A percentile compares a stretch with the other conserved stretches of the same genome.
Evolutionary conservation across 495 filamentous ascomycete species (phyloP).

Genomic region (Penicillium soppii): DNA sequence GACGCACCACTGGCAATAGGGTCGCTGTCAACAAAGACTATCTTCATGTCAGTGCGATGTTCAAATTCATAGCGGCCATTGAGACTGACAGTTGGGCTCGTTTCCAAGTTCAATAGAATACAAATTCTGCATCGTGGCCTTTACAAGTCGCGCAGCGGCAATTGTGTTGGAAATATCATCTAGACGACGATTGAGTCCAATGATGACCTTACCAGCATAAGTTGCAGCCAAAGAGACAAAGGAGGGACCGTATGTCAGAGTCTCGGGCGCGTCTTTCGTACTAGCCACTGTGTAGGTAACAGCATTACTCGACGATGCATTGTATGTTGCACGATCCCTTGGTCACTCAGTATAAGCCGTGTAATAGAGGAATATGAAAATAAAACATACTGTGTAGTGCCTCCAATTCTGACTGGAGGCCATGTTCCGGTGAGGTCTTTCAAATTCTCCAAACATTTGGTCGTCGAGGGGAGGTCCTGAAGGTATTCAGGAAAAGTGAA

Average conservation of each 20-base stretch:
- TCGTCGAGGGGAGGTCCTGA: slow-evolving; percentile 52
- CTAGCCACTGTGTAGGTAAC: slow-evolving; percentile 57
- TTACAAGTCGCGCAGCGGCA: slow-evolving; percentile 49
- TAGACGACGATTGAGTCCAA: slow-evolving; percentile 58
- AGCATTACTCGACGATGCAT: slow-evolving; percentile 46
- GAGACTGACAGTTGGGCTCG: slow-evolving; percentile 55
- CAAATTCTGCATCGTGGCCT: slow-evolving; percentile 46
- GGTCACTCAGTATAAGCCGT: background rate
- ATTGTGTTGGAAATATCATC: slow-evolving; percentile 57
- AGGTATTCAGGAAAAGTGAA: slow-evolving; percentile 61
- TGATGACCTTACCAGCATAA: slow-evolving; percentile 53
- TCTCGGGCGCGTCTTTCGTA: slow-evolving; percentile 50
- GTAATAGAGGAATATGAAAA: background rate
- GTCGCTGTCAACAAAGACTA: slow-evolving; percentile 26
- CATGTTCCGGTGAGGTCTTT: slow-evolving; percentile 51
- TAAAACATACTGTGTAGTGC: slow-evolving; percentile 51
- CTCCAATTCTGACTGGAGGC: slow-evolving; percentile 60
- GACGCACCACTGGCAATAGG: slow-evolving; percentile 50
- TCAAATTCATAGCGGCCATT: background rate
- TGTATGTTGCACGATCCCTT: slow-evolving; percentile 54
- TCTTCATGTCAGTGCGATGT: background rate
- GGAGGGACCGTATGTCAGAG: slow-evolving; percentile 55
- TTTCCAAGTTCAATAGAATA: slow-evolving; percentile 62
- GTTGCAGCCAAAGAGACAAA: slow-evolving; percentile 53
- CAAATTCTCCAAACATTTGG: slow-evolving; percentile 55